Conservation (phyloP, 352 stramenopile species). For the Globisporangium alternatum region DNA sequence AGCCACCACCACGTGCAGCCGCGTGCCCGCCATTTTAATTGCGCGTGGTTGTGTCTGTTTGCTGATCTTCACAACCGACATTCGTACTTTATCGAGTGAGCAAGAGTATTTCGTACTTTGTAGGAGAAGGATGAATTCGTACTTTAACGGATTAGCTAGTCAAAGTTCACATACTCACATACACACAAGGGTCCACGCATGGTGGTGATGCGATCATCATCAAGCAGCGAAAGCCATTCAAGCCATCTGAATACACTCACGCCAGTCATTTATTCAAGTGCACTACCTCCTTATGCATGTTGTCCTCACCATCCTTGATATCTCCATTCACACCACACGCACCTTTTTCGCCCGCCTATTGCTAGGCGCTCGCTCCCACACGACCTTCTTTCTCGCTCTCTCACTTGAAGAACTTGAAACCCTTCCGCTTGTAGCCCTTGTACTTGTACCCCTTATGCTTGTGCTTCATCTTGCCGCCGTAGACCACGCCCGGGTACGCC, state of each 20-base stretch:
- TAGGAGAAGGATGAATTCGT: neutral
- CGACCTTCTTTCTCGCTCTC: conserved; percentile 7
- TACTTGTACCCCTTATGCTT: conserved; percentile 54
- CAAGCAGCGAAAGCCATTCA: neutral
- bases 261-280: neutral
- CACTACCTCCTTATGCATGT: neutral
- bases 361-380: neutral
- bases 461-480: conserved; percentile 48
- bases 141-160: neutral
- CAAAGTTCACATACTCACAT: neutral
- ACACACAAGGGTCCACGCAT: conserved; percentile 16
- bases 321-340: neutral
- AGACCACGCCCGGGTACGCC: conserved; percentile 55
- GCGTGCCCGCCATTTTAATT: conserved; percentile 59
- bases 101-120: neutral
- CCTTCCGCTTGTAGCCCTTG: conserved; percentile 55
- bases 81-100: conserved; percentile 3
- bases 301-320: neutral
- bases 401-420: conserved; percentile 57
- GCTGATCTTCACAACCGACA: neutral
- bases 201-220: neutral
- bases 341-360: neutral
- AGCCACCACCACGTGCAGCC: conserved; percentile 68
- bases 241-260: neutral
- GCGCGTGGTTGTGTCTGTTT: neutral